Evolutionary conservation across 192 early-diverging fungal species (phyloP).

Genomic region (Coemansia sp.): DNA sequence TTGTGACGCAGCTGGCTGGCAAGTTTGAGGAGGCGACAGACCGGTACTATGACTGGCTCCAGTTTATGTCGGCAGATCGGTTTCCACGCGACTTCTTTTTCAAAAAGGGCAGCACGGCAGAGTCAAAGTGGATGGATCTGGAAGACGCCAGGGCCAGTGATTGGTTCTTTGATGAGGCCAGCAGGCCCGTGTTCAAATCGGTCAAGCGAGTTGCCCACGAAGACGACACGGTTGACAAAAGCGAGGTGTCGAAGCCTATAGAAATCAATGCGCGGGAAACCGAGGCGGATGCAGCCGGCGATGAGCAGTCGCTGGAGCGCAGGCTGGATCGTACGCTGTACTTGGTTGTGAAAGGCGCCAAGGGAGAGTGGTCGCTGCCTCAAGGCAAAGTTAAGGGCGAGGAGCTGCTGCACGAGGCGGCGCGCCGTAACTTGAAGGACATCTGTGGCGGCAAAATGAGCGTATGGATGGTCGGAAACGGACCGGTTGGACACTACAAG

Average conservation of each 20-base stretch:
- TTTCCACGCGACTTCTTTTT: constrained; percentile 52
- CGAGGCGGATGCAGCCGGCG: constrained; percentile 61
- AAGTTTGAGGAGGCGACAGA: constrained; percentile 38
- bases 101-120: constrained; percentile 47
- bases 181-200: constrained; percentile 20
- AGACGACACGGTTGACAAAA: background rate
- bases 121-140: constrained; percentile 37
- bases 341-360: constrained; percentile 69
- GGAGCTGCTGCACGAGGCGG: constrained; percentile 75
- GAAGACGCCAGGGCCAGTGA: constrained; percentile 24
- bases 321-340: constrained; percentile 73
- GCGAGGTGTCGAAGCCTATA: constrained; percentile 47
- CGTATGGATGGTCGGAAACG: constrained; percentile 81
- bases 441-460: constrained; percentile 74
- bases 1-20: constrained; percentile 25
- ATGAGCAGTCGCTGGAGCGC: constrained; percentile 73
- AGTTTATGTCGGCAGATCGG: constrained; percentile 39
- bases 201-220: constrained; percentile 10
- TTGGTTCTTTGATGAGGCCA: constrained; percentile 39
- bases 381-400: constrained; percentile 59
- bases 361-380: constrained; percentile 71
- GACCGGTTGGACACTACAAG: constrained; percentile 72
- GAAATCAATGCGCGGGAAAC: constrained; percentile 58
- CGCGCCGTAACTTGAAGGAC: constrained; percentile 66
- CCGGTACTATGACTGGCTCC: constrained; percentile 46